Base-by-base conservation (phyloP, 352 stramenopile species). In the Globisporangium apiculatum region DNA sequence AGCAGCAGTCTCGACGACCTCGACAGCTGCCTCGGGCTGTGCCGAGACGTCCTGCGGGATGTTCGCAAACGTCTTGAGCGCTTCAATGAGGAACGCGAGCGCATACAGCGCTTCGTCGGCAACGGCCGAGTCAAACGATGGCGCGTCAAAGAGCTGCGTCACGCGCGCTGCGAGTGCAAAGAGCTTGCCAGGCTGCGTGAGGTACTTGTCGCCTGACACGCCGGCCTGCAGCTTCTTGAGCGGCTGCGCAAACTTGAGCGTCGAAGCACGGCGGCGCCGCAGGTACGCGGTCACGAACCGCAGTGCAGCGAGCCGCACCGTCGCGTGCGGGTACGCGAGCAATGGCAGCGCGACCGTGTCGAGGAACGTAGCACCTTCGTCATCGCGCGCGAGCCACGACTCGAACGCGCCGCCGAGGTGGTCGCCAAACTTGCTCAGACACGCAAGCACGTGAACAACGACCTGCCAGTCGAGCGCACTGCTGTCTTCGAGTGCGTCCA, bases 261-360 rank as follows among this genome's bases (percentile, higher is more conserved):
- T 90, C 55, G 49, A 53, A 5, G 65, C 58, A 15, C 67, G 62
- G 17, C 84, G 83, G 14, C 72, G 73, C 12, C 72, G 55, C 57
- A 94, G 7, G 61, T 94, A 94, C 57, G 82, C 87, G 24, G 64
- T 79, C 49, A 94, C 24, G 41, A 91, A 64, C 18, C 68, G 65
- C 14, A 87, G 61, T 12, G 83, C 74, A 4, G 75, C 64, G 11
- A 87, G 67, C 47, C 85, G 85, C 58, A 96, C 86, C 64, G 75
- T 76, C 5, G 71, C 72, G 55, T 96, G 87, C 0, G 86, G 87
- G 57, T 87, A 94, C 57, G 86, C 72, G 43, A 89, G 62, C 40
- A 94, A 57, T 17, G 71, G 67, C 14, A 88, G 64, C 42, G 81
- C 66, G 5, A 88, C 68, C 12, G 64, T 60, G 46, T 86, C 72